Percentiles rank a stretch among this genome's conserved stretches.
Conservation (phyloP, 2,329 filamentous ascomycete species). For the Coccinonectria pachysandricola region DNA sequence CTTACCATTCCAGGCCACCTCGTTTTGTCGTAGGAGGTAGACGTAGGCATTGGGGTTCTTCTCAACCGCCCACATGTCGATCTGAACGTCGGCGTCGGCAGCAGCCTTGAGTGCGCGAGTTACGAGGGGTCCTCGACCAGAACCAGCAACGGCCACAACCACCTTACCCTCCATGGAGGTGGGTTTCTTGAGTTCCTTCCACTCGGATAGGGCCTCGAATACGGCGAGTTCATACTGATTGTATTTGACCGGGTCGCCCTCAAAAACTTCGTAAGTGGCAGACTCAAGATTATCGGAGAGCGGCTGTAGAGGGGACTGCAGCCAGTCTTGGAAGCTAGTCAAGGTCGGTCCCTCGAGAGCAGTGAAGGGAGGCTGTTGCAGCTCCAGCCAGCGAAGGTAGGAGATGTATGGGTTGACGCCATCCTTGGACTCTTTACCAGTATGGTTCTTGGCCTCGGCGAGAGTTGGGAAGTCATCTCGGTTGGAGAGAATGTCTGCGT, state of each 20-base stretch:
- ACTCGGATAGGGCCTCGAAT: slow-evolving; percentile 69
- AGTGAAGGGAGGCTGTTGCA: slow-evolving; percentile 58
- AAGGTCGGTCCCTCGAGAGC: slow-evolving; percentile 41
- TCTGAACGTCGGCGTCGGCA: slow-evolving; percentile 60
- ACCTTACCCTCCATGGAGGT: slow-evolving; percentile 61
- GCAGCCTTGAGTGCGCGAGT: slow-evolving; percentile 78
- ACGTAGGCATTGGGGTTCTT: slow-evolving; percentile 99
- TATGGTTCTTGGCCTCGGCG: slow-evolving; percentile 47
- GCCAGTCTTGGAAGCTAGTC: slow-evolving; percentile 72
- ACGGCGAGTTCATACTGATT: slow-evolving; percentile 88
- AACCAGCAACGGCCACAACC: slow-evolving; percentile 84
- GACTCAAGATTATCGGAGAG: slow-evolving; percentile 94
- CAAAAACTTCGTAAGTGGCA: slow-evolving; percentile 96
- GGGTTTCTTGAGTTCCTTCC: slow-evolving; percentile 61
- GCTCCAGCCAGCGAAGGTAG: slow-evolving; percentile 78
- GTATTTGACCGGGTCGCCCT: slow-evolving; percentile 97
- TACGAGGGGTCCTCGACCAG: slow-evolving; percentile 84
- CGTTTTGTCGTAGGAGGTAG: slow-evolving; percentile 78
- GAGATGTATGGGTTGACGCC: slow-evolving; percentile 46
- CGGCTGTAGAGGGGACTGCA: slow-evolving; percentile 90
- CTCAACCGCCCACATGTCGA: slow-evolving; percentile 87
- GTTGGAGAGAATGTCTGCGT: slow-evolving; percentile 25
- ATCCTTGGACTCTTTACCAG: slow-evolving; percentile 16
- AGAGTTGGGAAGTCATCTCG: slow-evolving; percentile 57
- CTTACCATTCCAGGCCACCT: slow-evolving; percentile 64